These are phyloP conservation scores for Capniomyces stellatus DNA, from an alignment of 371 early-diverging fungal genomes.

Conservation along the genomic window DNA sequence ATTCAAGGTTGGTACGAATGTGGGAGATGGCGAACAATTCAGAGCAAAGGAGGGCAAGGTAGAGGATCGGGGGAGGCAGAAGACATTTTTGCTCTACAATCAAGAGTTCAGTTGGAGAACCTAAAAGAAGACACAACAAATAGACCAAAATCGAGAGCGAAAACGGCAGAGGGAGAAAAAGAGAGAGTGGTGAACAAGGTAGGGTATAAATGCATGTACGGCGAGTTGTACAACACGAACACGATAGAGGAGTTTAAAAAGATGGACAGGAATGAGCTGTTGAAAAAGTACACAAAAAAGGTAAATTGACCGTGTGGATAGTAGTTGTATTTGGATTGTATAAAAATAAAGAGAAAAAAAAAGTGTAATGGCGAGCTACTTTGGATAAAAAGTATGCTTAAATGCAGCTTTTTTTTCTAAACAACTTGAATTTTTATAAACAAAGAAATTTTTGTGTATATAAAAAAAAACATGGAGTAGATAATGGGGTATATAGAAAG, in stretches of 20 bases:
- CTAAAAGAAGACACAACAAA: not conserved
- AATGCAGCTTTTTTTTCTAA: constrained; percentile 35
- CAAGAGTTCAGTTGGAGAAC: not conserved
- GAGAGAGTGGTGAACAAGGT: not conserved
- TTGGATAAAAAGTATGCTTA: too few species aligned
- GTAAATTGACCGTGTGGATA: too few species aligned
- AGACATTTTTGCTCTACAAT: not conserved
- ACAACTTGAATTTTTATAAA: not conserved
- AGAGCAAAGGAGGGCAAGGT: not conserved
- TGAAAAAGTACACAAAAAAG: constrained; percentile 37
- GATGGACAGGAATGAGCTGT: constrained; percentile 48
- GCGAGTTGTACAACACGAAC: constrained; percentile 57
- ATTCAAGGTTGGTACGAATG: constrained; percentile 42
- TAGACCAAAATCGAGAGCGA: not conserved
- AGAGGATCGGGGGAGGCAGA: constrained; percentile 5
- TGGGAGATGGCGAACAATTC: constrained; percentile 17
- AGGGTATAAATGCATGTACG: constrained; percentile 20
- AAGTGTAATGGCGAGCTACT: not conserved
- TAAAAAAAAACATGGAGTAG: not conserved
- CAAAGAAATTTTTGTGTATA: not conserved
- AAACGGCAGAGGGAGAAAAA: not conserved
- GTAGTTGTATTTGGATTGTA: constrained; percentile 6
- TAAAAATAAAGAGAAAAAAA: not conserved
- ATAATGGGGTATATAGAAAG: not conserved
- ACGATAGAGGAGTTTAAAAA: constrained; percentile 76